A percentile compares a stretch with the other conserved stretches of the same genome.
Conservation (phyloP, 1,284 basidiomycete species). For the Caloboletus firmus region DNA sequence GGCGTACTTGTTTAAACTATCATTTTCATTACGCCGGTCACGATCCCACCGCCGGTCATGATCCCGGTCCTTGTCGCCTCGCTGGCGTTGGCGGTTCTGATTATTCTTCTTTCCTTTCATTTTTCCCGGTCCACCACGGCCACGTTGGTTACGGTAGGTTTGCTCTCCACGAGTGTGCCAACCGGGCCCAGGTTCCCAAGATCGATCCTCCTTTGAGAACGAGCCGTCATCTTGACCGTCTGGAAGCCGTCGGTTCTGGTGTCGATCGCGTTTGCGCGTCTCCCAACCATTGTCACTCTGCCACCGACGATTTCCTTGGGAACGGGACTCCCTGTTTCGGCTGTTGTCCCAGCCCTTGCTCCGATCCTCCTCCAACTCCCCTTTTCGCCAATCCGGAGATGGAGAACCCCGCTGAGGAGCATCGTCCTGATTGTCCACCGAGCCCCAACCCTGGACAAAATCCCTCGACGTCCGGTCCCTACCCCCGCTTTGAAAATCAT, state of each 20-base stretch:
- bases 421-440: slow-evolving; percentile 40
- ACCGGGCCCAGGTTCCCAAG: slow-evolving; percentile 64
- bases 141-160: slow-evolving; percentile 40
- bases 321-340: slow-evolving; percentile 26
- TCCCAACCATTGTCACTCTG: slow-evolving; percentile 43
- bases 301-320: slow-evolving; percentile 37
- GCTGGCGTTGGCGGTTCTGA: slow-evolving; percentile 53
- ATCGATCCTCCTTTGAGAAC: slow-evolving; percentile 41
- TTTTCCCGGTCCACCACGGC: slow-evolving; percentile 37
- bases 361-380: slow-evolving; percentile 33
- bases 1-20: slow-evolving; percentile 67
- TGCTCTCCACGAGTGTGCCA: slow-evolving; percentile 50
- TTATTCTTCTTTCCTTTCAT: slow-evolving; percentile 40
- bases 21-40: slow-evolving; percentile 65
- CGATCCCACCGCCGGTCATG: slow-evolving; percentile 47
- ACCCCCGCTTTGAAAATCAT: slow-evolving; percentile 39
- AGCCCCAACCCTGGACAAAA: slow-evolving; percentile 45
- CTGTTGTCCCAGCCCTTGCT: slow-evolving; percentile 31
- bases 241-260: slow-evolving; percentile 33
- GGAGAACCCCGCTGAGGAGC: slow-evolving; percentile 44
- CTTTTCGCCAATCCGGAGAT: slow-evolving; percentile 40
- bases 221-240: slow-evolving; percentile 33
- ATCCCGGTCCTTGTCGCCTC: slow-evolving; percentile 43
- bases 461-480: slow-evolving; percentile 48
- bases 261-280: slow-evolving; percentile 35